phyloP scores from a whole-genome alignment of 1,284 basidiomycete species.

The Afroboletus lepidellus region DNA sequence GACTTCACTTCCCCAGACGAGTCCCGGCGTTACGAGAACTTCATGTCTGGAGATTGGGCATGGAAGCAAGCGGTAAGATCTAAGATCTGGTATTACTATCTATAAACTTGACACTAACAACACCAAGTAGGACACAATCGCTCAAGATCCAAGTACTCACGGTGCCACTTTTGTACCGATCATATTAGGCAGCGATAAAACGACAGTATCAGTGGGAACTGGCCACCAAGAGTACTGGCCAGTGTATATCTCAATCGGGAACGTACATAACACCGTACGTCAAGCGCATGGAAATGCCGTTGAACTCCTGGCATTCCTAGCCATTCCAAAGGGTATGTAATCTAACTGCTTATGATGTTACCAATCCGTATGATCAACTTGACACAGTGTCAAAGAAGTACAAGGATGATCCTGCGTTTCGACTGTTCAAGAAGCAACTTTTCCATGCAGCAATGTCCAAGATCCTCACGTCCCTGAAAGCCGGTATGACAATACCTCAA shows the following conservation, averaged over 20 bases:
- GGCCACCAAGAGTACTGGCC: slow-evolving; percentile 14
- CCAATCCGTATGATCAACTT: background rate
- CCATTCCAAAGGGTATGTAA: slow-evolving; percentile 12
- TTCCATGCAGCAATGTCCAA: slow-evolving; percentile 10
- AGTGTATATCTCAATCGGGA: slow-evolving; percentile 14
- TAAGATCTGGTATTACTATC: no score
- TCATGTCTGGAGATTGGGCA: background rate
- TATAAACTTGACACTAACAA: no score
- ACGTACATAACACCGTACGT: slow-evolving; percentile 13
- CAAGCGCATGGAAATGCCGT: slow-evolving; percentile 2
- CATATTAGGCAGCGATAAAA: slow-evolving; percentile 17
- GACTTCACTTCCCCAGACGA: background rate
- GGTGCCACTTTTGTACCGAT: slow-evolving; percentile 8
- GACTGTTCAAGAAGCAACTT: slow-evolving; percentile 17
- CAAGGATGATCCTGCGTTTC: slow-evolving; percentile 3
- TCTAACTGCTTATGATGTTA: background rate
- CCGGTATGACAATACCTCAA: slow-evolving; percentile 12
- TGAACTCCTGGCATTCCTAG: slow-evolving; percentile 8
- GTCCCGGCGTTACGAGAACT: background rate
- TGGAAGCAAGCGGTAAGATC: background rate
- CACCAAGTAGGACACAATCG: no score
- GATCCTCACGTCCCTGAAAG: slow-evolving; percentile 11
- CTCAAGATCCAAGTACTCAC: no score
- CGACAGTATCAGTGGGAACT: slow-evolving; percentile 5
- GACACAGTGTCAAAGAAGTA: slow-evolving; percentile 3